Evolutionary conservation across 495 filamentous ascomycete genomes (phyloP), one percentile per base, ranked within the genome.

Genomic region (Penicillium canariense): DNA sequence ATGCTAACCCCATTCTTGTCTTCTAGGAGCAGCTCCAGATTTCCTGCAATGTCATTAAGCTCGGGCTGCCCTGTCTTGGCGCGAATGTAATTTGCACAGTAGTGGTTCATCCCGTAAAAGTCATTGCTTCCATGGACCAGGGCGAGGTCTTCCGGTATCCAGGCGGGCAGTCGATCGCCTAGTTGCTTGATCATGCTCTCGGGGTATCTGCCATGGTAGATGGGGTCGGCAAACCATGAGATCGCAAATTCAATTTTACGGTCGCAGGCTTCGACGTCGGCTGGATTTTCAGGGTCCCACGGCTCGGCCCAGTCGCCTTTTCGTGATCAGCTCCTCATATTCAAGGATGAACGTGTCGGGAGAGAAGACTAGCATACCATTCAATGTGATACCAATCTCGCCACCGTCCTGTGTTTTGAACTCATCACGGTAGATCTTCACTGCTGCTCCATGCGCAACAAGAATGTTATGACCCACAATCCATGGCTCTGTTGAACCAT

Each of bases 71-170:
- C 74, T 4, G 76, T 78, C 68, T 84, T 83, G 72, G 89, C 85
- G 66, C 83, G 84, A 73, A 91, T 85, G 74, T 86, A 91, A 78
- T 89, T 87, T 61, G 87, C 84, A 50, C 87, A 89, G 77, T 91
- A 90, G 75, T 89, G 87, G 77, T 90, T 90, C 87, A 90, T 89
- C 57, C 87, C 87, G 70, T 90, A 89, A 68, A 90, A 90, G 71
- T 90, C 86, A 65, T 89, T 90, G 67, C 84, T 87, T 35, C 86
- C 87, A 47, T 86, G 77, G 38, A 90, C 82, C 7, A 90, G 77
- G 3, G 81, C 82, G 7, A 79, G 63, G 58, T 90, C 88, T 57
- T 89, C 83, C 20, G 75, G 55, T 0, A 84, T 84, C 69, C 84
- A 89, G 15, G 75, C 73, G 12, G 86, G 87, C 45, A 91, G 76